Evolutionary conservation across 495 filamentous ascomycete species (phyloP).

Genomic region (Hypoxylon fuscum): DNA sequence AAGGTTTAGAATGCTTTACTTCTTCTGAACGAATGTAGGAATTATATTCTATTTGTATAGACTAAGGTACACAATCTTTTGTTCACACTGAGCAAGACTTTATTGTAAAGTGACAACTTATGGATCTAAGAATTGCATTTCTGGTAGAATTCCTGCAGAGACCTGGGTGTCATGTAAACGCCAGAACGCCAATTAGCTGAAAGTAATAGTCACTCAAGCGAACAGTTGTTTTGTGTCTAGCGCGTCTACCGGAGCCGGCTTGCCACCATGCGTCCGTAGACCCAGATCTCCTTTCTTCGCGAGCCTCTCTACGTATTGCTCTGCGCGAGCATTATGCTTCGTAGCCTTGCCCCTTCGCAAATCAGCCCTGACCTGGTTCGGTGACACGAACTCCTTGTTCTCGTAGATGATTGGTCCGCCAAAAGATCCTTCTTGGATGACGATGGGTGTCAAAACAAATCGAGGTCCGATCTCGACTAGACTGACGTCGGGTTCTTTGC

Average conservation of each 20-base stretch:
- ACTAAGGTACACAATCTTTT: too few relatives aligned
- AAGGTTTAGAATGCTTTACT: too few relatives aligned
- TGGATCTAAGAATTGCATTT: constrained; percentile 15
- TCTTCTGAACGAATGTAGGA: too few relatives aligned
- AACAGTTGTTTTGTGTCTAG: constrained; percentile 86
- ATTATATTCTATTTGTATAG: too few relatives aligned
- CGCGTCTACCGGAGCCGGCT: constrained; percentile 67
- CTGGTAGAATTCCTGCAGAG: constrained; percentile 24
- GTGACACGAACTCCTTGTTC: constrained; percentile 97
- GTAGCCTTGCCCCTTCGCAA: constrained; percentile 76
- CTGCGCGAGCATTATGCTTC: constrained; percentile 75
- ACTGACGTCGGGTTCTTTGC: constrained; percentile 73
- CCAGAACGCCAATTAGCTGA: constrained; percentile 35
- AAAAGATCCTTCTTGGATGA: constrained; percentile 94
- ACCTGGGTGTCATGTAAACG: constrained; percentile 35
- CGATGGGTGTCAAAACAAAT: constrained; percentile 94
- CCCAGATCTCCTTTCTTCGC: constrained; percentile 80
- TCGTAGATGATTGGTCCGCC: constrained; percentile 97
- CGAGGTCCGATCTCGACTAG: constrained; percentile 94
- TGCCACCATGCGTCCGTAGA: constrained; percentile 70
- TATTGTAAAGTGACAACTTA: too few relatives aligned
- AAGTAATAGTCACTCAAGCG: constrained; percentile 58
- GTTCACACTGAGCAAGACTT: too few relatives aligned
- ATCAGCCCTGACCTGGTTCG: constrained; percentile 91
- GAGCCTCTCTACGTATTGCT: constrained; percentile 74